Conservation (phyloP, 371 early-diverging fungal genomes). For the Mortierella sp. region DNA sequence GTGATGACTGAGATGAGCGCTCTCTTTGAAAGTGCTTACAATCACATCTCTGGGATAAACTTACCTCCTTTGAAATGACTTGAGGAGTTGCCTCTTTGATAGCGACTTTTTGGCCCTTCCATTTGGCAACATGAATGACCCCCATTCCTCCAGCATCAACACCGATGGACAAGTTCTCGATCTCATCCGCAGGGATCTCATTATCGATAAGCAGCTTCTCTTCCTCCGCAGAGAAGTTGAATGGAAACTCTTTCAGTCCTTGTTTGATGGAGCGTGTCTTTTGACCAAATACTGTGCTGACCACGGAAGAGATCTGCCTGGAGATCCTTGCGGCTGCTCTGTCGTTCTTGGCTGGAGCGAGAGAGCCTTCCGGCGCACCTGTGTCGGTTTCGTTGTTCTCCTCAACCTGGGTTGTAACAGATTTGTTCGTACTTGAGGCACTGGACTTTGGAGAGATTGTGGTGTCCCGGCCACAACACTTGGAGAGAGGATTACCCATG, state of each 20-base stretch:
- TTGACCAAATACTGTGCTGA: neutral
- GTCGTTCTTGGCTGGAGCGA: constrained; percentile 8
- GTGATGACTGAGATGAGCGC: neutral
- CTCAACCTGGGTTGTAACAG: neutral
- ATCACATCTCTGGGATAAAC: constrained; percentile 7
- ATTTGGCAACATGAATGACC: constrained; percentile 39
- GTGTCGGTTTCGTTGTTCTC: neutral
- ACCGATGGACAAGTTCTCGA: constrained; percentile 39
- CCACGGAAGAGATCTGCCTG: constrained; percentile 8
- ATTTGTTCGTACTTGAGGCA: neutral
- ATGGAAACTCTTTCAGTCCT: constrained; percentile 15
- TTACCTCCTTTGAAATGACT: constrained; percentile 45
- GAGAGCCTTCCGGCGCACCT: constrained; percentile 3
- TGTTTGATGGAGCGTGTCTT: constrained; percentile 23
- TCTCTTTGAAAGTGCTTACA: neutral
- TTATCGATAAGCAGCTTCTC: constrained; percentile 20
- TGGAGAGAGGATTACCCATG: constrained; percentile 44
- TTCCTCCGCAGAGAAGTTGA: constrained; percentile 23
- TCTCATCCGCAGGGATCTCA: constrained; percentile 44
- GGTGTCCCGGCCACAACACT: constrained; percentile 32
- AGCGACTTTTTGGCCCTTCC: constrained; percentile 46
- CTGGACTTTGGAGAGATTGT: constrained; percentile 5
- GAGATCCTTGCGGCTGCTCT: constrained; percentile 6
- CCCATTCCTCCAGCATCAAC: constrained; percentile 52
- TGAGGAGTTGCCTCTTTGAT: constrained; percentile 47